Evolutionary conservation across 371 early-diverging fungal species (phyloP), one percentile per base, ranked within the genome.

Genomic region (Zancudomyces culisetae): DNA sequence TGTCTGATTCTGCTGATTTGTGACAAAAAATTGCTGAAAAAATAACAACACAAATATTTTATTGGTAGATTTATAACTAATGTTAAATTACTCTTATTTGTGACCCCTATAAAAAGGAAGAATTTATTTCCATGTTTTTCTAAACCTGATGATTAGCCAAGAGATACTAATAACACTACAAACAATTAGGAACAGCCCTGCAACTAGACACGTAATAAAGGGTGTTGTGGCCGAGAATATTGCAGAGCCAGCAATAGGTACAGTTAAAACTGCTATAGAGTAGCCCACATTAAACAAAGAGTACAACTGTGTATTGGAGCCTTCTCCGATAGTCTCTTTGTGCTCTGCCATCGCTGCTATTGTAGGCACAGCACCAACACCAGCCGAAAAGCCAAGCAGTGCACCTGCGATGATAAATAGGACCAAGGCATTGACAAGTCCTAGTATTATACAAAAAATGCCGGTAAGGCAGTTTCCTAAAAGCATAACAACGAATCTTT

Each of bases 271-370:
- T 20, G 64, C 71, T 10, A 63, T 20, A 48, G 64, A 60, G 35
- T 68, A 70, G 1, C 67, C 58, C 15, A 70, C 59, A 46, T 70
- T 70, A 45, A 68, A 70, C 40, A 70, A 43, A 1, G 70, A 66
- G 52, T 70, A 70, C 13, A 70, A 58, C 27, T 59, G 59, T 22
- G 60, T 66, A 35, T 64, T 63, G 1, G 65, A 60, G 23, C 56
- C 55, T 47, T 65, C 59, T 35, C 69, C 69, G 18, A 18, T 41
- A n/a, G 18, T 18, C n/a, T n/a, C n/a, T n/a, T n/a, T n/a, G 39
- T 57, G 69, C 13, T 52, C 55, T 40, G 56, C 65, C 55, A 70
- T 54, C 13, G 52, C 54, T 51, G 69, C 58, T 51, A 63, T 50
- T 26, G 63, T 53, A 1, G 70, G 70, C 27, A 64, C 60, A 1